Conservation (phyloP, 2,329 filamentous ascomycete species). For the Colletotrichum ledebouriae region DNA sequence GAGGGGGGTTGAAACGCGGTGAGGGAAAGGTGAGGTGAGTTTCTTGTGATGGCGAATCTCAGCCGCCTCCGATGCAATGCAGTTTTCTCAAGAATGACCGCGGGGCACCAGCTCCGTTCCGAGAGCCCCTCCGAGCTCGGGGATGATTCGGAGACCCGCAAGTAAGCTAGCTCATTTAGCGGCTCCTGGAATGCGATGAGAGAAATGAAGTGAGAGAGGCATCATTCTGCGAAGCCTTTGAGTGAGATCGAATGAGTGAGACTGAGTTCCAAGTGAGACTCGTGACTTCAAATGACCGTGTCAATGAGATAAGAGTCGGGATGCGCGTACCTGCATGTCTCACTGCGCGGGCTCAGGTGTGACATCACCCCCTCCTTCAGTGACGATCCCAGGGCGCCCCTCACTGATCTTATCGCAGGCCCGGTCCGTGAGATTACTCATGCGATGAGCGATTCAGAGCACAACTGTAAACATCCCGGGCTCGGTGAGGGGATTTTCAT, state of each 20-base stretch:
- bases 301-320: background rate
- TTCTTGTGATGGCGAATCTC: slow-evolving; percentile 5
- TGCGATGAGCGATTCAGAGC: no score
- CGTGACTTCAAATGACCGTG: background rate
- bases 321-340: slow-evolving; percentile 18
- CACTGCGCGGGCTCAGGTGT: background rate
- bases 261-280: background rate
- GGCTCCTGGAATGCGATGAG: slow-evolving; percentile 3
- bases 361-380: slow-evolving; percentile 24
- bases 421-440: no score
- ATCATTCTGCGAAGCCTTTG: no score
- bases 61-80: background rate
- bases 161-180: slow-evolving; percentile 17
- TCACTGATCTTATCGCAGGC: slow-evolving; percentile 3
- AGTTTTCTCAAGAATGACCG: slow-evolving; percentile 34
- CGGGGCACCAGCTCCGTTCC: slow-evolving; percentile 30
- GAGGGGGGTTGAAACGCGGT: background rate
- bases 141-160: slow-evolving; percentile 42
- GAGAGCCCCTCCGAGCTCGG: slow-evolving; percentile 34
- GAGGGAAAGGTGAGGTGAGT: slow-evolving; percentile 13
- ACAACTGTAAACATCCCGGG: no score
- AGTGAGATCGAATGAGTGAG: no score
- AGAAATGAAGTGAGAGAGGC: no score
- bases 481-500: no score
- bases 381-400: slow-evolving; percentile 13